Evolutionary conservation across 805 yeast genomes (phyloP).

Genomic region (Kluyveromyces dobzhanskii): DNA sequence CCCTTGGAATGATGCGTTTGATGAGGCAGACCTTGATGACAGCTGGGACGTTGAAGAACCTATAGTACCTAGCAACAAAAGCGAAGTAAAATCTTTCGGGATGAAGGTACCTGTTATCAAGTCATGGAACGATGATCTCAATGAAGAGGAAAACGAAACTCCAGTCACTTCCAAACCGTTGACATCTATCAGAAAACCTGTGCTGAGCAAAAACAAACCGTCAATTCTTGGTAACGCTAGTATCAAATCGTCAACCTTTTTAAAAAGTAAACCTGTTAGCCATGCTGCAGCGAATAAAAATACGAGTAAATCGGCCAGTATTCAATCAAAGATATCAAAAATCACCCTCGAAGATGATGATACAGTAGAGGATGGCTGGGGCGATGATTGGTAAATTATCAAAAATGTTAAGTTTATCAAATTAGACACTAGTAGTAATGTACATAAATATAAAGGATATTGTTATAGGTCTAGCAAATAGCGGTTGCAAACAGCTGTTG

Average conservation of each 20-base stretch:
- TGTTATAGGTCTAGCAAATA: not conserved
- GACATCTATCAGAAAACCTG: not conserved
- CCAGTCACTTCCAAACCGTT: not conserved
- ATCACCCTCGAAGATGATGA: constrained; percentile 6
- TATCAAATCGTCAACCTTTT: not conserved
- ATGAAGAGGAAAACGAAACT: constrained; percentile 6
- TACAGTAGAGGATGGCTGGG: constrained; percentile 19
- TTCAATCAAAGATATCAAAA: not conserved
- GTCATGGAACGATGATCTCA: constrained; percentile 18
- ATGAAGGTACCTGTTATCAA: constrained; percentile 7
- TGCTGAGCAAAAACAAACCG: not conserved
- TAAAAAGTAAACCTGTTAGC: not conserved
- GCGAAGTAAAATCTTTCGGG: not conserved
- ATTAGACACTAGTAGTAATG: constrained; percentile 2
- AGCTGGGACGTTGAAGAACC: constrained; percentile 22
- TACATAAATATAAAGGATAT: constrained; percentile 4
- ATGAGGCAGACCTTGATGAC: constrained; percentile 23
- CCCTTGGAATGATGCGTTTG: constrained; percentile 1
- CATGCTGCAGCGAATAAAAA: no score
- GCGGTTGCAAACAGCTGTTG: no score
- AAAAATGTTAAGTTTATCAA: constrained; percentile 3
- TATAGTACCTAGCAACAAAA: not conserved
- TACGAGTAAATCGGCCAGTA: no score
- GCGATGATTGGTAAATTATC: constrained; percentile 17
- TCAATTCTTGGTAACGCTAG: not conserved